Base-by-base conservation (phyloP, 2,329 filamentous ascomycete genomes). In the Fusarium hainanense region DNA sequence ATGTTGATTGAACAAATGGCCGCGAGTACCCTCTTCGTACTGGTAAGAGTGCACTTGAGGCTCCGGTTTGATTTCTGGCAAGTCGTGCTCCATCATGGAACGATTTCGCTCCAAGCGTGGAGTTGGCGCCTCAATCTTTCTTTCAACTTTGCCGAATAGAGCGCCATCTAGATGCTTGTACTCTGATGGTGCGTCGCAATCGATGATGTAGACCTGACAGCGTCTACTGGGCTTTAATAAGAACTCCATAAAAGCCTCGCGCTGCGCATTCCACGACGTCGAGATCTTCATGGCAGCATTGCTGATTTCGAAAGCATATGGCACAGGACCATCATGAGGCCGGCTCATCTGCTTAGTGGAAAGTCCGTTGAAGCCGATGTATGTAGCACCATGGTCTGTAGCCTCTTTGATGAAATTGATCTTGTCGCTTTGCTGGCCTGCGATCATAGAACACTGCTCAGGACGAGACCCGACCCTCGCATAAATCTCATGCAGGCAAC, bases 21-120 rank as follows among this genome's bases (percentile, higher is more conserved):
- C 74, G 48, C 81, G 79, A 10, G 54, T 47, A 1, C 52, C 21
- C 18, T 63, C 57, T 18, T 71, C 78, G 58, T 79, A 82, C 25
- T 72, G 76, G 58, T 20, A 23, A 23, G 25, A 4, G 13, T 4
- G 11, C 1, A 14, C 6, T 20, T 3, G 48, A 9, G 6, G 56
- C 4, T 6, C 23, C 12, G 13, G 54, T 6, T 8, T 30, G 23
- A 14, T 10, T 10, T 2, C 13, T 11, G n/a, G 28, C 5, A 6
- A 4, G 1, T 18, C 8, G 3, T 28, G 27, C 18, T 56, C 28
- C 0, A 23, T 14, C 16, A 20, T 23, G 0, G 10, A 32, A 12
- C 40, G n/a, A 6, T 3, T 46, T 3, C 41, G 57, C 40, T 11
- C 23, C 1, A 30, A 25, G 1, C 18, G 6, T 0, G 25, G 13